Percentiles rank a stretch among this genome's conserved stretches.
These are phyloP conservation scores for Saccharomycodes ludwigii DNA, from an alignment of 805 yeast species.

Conservation along the genomic window DNA sequence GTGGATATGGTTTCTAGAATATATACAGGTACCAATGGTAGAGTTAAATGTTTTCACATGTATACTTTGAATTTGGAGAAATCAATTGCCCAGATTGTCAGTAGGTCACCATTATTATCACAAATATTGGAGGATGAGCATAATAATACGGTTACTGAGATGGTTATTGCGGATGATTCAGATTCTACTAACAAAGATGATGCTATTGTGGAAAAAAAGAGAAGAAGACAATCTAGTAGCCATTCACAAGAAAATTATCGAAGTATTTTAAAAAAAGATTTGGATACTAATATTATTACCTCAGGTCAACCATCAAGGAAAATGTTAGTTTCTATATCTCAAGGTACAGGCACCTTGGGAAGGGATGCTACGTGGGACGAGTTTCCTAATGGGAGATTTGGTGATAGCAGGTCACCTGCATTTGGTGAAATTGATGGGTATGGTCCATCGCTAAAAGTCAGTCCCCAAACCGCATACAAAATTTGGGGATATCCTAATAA, in stretches of 20 bases:
- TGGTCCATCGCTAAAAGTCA: constrained; percentile 79
- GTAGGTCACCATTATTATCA: constrained; percentile 42
- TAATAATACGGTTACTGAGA: constrained; percentile 3
- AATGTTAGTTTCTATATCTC: constrained; percentile 61
- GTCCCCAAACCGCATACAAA: constrained; percentile 50
- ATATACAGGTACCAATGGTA: constrained; percentile 37
- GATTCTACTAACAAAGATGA: constrained; percentile 8
- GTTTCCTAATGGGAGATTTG: constrained; percentile 90
- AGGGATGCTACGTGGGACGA: constrained; percentile 96
- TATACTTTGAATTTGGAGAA: constrained; percentile 88
- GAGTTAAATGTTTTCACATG: constrained; percentile 79
- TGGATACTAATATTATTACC: constrained; percentile 13
- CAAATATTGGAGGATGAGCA: constrained; percentile 29
- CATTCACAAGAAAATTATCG: constrained; percentile 21
- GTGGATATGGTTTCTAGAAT: constrained; percentile 51
- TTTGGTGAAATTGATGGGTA: constrained; percentile 97
- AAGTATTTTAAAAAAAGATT: constrained; percentile 14
- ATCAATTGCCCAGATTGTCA: constrained; percentile 76
- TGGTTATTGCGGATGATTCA: background rate
- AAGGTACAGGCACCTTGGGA: constrained; percentile 75
- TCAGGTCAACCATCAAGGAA: constrained; percentile 31
- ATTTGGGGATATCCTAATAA: constrained; percentile 73
- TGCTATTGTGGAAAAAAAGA: no score
- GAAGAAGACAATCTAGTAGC: constrained; percentile 22
- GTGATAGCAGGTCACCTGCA: constrained; percentile 92